Base-by-base conservation (phyloP, 768 basidiomycete genomes). In the Boletus speciosus region DNA sequence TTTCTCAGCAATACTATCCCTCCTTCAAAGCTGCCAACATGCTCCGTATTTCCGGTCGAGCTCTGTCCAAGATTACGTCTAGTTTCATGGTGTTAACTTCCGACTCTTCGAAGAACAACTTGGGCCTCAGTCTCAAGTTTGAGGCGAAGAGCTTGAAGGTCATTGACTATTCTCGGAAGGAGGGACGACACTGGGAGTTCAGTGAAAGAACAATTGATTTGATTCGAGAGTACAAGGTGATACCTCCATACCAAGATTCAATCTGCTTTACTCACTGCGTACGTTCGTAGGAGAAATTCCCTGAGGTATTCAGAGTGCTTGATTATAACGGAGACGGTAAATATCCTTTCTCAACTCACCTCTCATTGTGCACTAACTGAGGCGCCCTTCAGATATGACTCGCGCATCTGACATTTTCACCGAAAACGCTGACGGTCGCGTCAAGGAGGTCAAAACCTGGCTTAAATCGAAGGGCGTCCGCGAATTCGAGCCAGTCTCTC, bases 111-210 rank as follows among this genome's bases (percentile, higher is more conserved):
- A 98, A 97, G 75, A 81, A 79, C 51, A 98, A 99, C 66, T 73
- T 98, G 31, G 97, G 97, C 3, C 79, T 99, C 39, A 92, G 90
- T 67, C 81, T 99, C 61, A 99, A 99, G 69, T 99, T 97, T 58
- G 97, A 99, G 65, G 90, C 84, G 12, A 98, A 97, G 72, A 81
- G 85, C 10, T 70, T 93, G 62, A 99, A 98, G 72, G 97, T 99
- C 1, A 78, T 97, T 42, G 90, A 91, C 57, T 98, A 97, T 71
- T 88, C 93, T 7, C 80, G 83, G 56, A 95, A 96, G 72, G 83
- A 86, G 29, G 87, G 86, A 9, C 75, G 85, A 8, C 78, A 83
- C 34, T 99, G 96, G 97, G 95, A 99, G 66, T 98, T 88, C 65
- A 96, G 93, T 62, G 82, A 93, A 55, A 90, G 86, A 66, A 87